Evolutionary conservation across 2,329 filamentous ascomycete species (phyloP), one percentile per base, ranked within the genome.

Genomic region (Lasiodiplodia hormozganensis): DNA sequence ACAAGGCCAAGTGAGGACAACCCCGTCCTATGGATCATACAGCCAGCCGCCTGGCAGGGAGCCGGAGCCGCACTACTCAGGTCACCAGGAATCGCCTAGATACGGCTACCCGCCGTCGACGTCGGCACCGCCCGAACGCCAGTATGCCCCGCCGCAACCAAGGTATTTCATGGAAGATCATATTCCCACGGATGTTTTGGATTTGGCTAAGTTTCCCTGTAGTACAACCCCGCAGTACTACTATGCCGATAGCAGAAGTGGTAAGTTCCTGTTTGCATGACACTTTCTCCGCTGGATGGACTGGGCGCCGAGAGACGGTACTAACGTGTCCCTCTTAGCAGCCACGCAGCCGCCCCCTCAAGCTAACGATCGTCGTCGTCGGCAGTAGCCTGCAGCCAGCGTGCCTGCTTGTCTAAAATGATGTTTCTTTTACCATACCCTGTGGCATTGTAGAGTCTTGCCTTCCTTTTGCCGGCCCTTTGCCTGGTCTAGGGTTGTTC

Each of bases 91-190:
- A 56, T 56, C 68, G 52, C 49, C 68, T n/a, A 68, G 67, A 53
- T 73, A 62, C 71, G 71, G 23, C 65, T 74, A 68, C 70, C 73
- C 43, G 65, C 72, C 54, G 68, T 70, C 60, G 72, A 75, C 70
- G 53, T 73, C 64, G 70, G 74, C 70, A 31, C 62, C 71, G 52
- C 69, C 69, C 11, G 67, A 69, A 49, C 65, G 53, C 54, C 40
- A 51, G 31, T 70, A 70, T 56, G 60, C 69, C n/a, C 65, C 64
- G 14, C 66, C 62, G 34, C 57, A 67, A 58, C 75, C 77, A 76
- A 81, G 79, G 79, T 81, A 81, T 80, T 81, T 80, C 51, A 51
- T 62, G 57, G 67, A 68, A 62, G 65, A 64, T 31, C 67, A 57
- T 21, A 68, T 68, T 31, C 57, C 57, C 36, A 56, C 67, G 58